Evolutionary conservation across 345 rosid species (phyloP), one percentile per base, ranked within the genome.

Genomic region (Cardiospermum halicacabum): DNA sequence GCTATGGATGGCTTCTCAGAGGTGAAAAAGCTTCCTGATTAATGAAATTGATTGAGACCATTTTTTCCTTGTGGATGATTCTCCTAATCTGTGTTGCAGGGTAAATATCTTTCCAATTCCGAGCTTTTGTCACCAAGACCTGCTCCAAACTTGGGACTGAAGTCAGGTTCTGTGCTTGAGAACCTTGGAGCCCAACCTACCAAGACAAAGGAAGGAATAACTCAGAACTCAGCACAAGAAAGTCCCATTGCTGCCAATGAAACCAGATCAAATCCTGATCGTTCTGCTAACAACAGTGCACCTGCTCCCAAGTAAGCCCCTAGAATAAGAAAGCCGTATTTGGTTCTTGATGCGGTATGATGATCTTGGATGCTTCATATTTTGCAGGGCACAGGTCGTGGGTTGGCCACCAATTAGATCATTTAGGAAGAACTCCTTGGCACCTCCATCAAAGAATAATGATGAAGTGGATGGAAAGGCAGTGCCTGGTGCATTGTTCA

Each of bases 341-440:
- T 43, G 25, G 45, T 21, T 16, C 37, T 7, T 11, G 28, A 4
- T 67, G 15, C 64, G 22, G 27, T 16, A 26, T 39, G 28, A 49
- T 39, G 10, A 45, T 65, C 37, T 32, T 11, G 11, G 12, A 53
- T 74, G 28, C 22, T 68, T 56, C 21, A 47, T 60, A 19, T 61
- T 58, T 66, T 47, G 49, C 74, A 87, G 90, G 85, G 88, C 86
- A 47, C 86, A 81, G 76, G 89, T 87, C 64, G 87, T 87, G 69
- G 93, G 93, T 54, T 87, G 93, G 93, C 93, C 93, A 22, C 93
- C 93, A 31, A 75, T 87, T 53, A 79, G 85, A 66, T 84, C 93
- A 3, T 87, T 68, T 67, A 74, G 93, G 70, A 84, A 81, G 79
- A 87, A 84, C 72, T 65, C 84, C 0, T 75, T 87, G 76, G 85